Percentiles rank a stretch among this genome's conserved stretches.
Evolutionary conservation across 164 flowering plant genomes (phyloP).

Genomic region (grape (Vitis vinifera)): ASM3070453v1 NC_081821.1:1994501-1995000

Average conservation of each 20-base stretch:
- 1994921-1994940: slow-evolving; percentile 50
- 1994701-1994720: slow-evolving; percentile 66
- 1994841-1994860: slow-evolving; percentile 52
- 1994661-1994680: slow-evolving; percentile 63
- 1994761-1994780: slow-evolving; percentile 69
- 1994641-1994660: slow-evolving; percentile 38
- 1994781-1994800: slow-evolving; percentile 59
- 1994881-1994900: slow-evolving; percentile 66
- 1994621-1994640: slow-evolving; percentile 66
- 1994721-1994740: slow-evolving; percentile 38
- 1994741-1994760: slow-evolving; percentile 52
- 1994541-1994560: slow-evolving; percentile 57
- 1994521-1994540: slow-evolving; percentile 14
- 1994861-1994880: slow-evolving; percentile 56
- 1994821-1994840: slow-evolving; percentile 41
- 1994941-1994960: slow-evolving; percentile 65
- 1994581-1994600: slow-evolving; percentile 73
- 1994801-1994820: slow-evolving; percentile 23
- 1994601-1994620: slow-evolving; percentile 42
- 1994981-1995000: slow-evolving; percentile 59
- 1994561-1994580: slow-evolving; percentile 85
- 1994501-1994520: not conserved
- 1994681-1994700: slow-evolving; percentile 63
- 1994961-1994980: slow-evolving; percentile 86
- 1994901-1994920: slow-evolving; percentile 84